phyloP scores from a whole-genome alignment of 345 rosid genomes.

The Murraya koenigii region DNA sequence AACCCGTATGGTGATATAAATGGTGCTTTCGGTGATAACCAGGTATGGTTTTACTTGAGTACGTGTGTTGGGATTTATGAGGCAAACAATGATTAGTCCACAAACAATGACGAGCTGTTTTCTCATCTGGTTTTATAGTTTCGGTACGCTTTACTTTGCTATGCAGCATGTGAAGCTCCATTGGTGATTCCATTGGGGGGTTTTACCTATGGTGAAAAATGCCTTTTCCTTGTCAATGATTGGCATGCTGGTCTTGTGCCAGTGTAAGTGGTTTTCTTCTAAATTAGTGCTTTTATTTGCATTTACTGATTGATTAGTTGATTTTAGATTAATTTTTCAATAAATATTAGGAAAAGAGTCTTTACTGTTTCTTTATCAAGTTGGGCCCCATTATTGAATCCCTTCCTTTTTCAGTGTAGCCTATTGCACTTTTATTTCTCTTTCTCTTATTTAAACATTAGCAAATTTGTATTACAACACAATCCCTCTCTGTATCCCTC shows the following conservation, averaged over 20 bases:
- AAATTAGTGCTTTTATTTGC: conserved; percentile 2
- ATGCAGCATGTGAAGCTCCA: conserved; percentile 99
- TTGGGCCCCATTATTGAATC: neutral
- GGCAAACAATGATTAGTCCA: neutral
- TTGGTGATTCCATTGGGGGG: conserved; percentile 92
- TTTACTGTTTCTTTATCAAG: neutral
- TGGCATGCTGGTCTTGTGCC: conserved; percentile 99
- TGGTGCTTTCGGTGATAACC: conserved; percentile 95
- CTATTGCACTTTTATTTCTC: neutral
- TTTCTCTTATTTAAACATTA: neutral
- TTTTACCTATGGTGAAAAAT: conserved; percentile 84
- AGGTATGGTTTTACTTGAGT: conserved; percentile 42
- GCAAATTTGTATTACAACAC: neutral
- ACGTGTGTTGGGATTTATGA: neutral
- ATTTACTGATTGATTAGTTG: neutral
- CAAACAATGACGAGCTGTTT: conserved; percentile 23
- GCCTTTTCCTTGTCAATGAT: conserved; percentile 90
- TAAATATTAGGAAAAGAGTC: neutral
- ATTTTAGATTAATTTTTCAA: neutral
- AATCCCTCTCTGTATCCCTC: neutral
- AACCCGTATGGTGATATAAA: conserved; percentile 79
- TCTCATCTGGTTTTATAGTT: conserved; percentile 61
- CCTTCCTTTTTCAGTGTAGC: neutral
- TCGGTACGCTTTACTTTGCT: conserved; percentile 87
- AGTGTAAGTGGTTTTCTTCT: conserved; percentile 46